Percentiles rank a stretch among this genome's conserved stretches.
These are phyloP conservation scores for Podospora conica DNA, from an alignment of 495 filamentous ascomycete species.

Conservation along the genomic window DNA sequence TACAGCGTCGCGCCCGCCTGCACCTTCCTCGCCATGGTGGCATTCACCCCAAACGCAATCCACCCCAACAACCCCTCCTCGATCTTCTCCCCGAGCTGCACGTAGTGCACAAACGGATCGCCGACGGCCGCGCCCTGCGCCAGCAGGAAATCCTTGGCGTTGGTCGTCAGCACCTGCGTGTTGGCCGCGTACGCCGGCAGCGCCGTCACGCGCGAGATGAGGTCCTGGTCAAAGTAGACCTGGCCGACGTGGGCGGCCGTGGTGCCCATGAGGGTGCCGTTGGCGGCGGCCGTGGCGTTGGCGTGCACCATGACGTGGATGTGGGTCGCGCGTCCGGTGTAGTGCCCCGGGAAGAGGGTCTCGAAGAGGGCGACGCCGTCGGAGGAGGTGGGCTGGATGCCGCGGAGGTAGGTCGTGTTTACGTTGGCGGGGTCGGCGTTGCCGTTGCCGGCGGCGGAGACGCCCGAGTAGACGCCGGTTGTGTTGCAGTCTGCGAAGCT, in stretches of 20 bases:
- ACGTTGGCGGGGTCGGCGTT: conserved; percentile 43
- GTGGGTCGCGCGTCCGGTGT: conserved; percentile 42
- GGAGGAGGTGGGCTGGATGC: conserved; percentile 41
- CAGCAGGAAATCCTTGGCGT: conserved; percentile 43
- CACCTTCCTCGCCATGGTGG: conserved; percentile 11
- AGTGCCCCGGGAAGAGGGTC: conserved; percentile 53
- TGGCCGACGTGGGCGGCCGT: conserved; percentile 53
- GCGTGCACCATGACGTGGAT: conserved; percentile 43
- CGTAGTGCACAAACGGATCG: conserved; percentile 52
- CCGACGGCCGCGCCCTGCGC: conserved; percentile 36
- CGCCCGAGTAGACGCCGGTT: conserved; percentile 52
- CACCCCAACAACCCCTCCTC: conserved; percentile 51
- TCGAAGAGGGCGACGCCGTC: conserved; percentile 47
- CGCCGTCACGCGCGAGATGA: conserved; percentile 50
- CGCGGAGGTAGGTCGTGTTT: conserved; percentile 47
- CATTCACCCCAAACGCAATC: conserved; percentile 51
- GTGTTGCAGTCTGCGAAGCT: conserved; percentile 24
- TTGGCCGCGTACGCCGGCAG: conserved; percentile 52
- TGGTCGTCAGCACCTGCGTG: conserved; percentile 45
- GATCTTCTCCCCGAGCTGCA: conserved; percentile 47
- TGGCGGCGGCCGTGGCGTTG: conserved; percentile 37
- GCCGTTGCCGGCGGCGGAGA: conserved; percentile 41
- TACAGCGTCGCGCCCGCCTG: conserved; percentile 2
- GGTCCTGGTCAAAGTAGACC: conserved; percentile 57
- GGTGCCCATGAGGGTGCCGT: conserved; percentile 43